Base-by-base conservation (phyloP, 2,329 filamentous ascomycete species). In the Proliferodiscus dingleyae region DNA sequence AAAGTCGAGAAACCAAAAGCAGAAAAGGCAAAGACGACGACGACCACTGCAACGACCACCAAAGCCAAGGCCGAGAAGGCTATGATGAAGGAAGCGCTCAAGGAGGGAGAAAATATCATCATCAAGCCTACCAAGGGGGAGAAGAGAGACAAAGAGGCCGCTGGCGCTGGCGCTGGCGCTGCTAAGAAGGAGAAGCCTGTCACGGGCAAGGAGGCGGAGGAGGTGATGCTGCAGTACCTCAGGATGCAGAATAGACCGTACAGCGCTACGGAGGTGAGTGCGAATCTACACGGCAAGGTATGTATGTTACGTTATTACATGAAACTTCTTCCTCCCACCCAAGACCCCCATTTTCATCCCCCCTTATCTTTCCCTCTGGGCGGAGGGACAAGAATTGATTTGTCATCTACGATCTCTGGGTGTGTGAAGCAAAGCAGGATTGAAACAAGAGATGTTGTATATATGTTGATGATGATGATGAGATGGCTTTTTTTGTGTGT, bases 211-310 rank as follows among this genome's bases (percentile, higher is more conserved):
- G 56, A 63, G 59, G 66, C 66, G 24, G 52, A 58, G 37, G 54
- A 59, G 26, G 38, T 68, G 34, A 63, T 69, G 33, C 41, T 61
- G 42, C 50, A 54, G 44, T 69, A 69, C 55, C 55, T 69, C 43
- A 57, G 50, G 42, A 54, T 58, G 42, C 64, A 68, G 51, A 69
- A 69, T 57, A 53, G 66, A 16, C 66, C 66, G 34, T 68, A 66
- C 58, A 65, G 62, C 40, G 64, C 64, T 37, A 76, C 71, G 37
- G 79, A 83, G 38, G 67, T 83, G 33, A 80, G 75, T 44, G 68
- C 73, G 10, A 83, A 83, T 61, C 66, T 83, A 32, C 77, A 80
- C 57, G 79, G 80, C 11, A 82, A 81, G 66, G 61, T 62, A 49
- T 26, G 49, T 47, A n/a, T n/a, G n/a, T n/a, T n/a, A n/a, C n/a